Evolutionary conservation across 306 rosid genomes (phyloP).

Genomic region (Medicago ruthenica): DNA sequence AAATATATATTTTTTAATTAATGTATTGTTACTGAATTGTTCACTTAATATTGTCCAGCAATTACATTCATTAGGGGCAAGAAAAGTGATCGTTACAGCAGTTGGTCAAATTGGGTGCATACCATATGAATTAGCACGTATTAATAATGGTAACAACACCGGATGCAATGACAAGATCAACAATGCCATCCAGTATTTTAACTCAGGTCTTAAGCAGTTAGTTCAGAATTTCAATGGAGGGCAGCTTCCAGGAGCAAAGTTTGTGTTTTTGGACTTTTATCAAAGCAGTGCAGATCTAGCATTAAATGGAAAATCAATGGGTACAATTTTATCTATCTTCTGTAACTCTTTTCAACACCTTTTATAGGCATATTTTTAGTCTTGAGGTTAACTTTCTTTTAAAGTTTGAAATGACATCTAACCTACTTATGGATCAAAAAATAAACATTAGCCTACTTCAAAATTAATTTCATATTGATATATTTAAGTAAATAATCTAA

Average conservation of each 20-base stretch:
- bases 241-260: conserved; percentile 77
- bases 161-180: conserved; percentile 85
- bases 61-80: conserved; percentile 77
- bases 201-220: conserved; percentile 66
- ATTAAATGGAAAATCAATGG: conserved; percentile 53
- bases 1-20: too few species aligned
- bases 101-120: conserved; percentile 94
- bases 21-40: not conserved
- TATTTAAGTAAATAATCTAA: too few species aligned
- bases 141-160: conserved; percentile 53
- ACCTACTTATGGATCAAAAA: too few species aligned
- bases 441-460: too few species aligned
- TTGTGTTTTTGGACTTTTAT: conserved; percentile 77
- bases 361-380: too few species aligned
- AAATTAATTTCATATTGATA: too few species aligned
- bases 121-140: conserved; percentile 82
- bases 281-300: conserved; percentile 63
- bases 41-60: conserved; percentile 52
- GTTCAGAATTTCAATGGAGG: conserved; percentile 74
- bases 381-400: too few species aligned
- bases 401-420: too few species aligned
- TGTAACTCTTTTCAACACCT: too few species aligned
- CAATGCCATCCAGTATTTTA: conserved; percentile 66
- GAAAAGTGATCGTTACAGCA: conserved; percentile 80
- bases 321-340: conserved; percentile 43